Evolutionary conservation across 2,329 filamentous ascomycete genomes (phyloP), one percentile per base, ranked within the genome.

Genomic region (Sporothrix mexicana): DNA sequence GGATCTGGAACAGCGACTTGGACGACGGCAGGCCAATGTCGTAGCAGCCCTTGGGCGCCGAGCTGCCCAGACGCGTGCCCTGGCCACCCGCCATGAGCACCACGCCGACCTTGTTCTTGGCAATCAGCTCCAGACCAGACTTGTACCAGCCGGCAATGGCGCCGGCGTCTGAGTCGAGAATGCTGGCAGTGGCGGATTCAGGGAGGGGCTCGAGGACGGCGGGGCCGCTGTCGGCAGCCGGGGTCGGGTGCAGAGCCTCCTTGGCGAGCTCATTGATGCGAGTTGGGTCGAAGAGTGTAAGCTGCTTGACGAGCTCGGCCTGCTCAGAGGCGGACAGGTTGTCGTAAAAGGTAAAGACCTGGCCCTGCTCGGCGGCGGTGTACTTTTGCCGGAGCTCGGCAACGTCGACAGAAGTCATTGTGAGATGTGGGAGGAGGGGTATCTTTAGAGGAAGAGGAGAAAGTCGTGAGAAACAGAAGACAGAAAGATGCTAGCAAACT

Each of bases 41-140:
- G 84, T 93, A 99, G 88, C 95, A 98, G 73, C 96, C 96, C 86
- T 99, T 99, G 77, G 96, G 96, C 20, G 92, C 95, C 73, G 94
- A 96, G 86, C 94, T 98, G 77, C 96, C 96, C 76, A 99, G 85
- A 75, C 96, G 90, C 75, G 96, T 99, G 76, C 96, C 96, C 85
- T 99, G 96, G 47, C 96, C 96, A 80, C 96, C 96, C 73, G 96
- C 96, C 93, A 99, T 97, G 79, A 99, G 88, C 69, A 99, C 94
- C 20, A 99, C 96, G 45, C 90, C 87, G 53, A 97, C 88, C 81
- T 93, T 90, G 80, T 93, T 91, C 80, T 93, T 87, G 67, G 90
- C 85, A 73, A 97, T 88, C 53, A 95, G 92, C 80, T 94, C 95
- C 43, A 98, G 85, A 72, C 93, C 93, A 10, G 91, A 86, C 75